Conservation (phyloP, 768 basidiomycete species). For the Dendrothele bispora region DNA sequence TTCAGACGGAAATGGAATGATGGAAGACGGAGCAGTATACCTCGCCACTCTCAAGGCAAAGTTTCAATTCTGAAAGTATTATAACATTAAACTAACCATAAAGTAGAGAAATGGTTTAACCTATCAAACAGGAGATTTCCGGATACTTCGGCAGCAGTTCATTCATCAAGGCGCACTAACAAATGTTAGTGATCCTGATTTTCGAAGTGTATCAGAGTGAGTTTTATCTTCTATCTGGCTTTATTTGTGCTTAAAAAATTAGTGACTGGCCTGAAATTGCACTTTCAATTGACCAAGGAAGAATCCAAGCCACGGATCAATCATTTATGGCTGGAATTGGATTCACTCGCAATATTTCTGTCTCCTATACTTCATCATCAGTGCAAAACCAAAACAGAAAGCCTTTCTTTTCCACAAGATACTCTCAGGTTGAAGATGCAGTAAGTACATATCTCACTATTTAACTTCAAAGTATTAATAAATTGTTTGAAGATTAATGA, state of each 20-base stretch:
- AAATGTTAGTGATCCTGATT: background rate
- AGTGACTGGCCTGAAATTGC: conserved; percentile 45
- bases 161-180: background rate
- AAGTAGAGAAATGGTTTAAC: background rate
- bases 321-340: conserved; percentile 38
- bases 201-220: background rate
- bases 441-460: conserved; percentile 21
- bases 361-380: conserved; percentile 24
- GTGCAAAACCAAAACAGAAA: conserved; percentile 23
- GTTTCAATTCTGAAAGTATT: background rate
- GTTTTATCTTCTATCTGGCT: background rate
- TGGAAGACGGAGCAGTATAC: conserved; percentile 49
- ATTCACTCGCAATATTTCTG: conserved; percentile 32
- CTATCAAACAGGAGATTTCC: conserved; percentile 3
- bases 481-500: too few species aligned
- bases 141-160: background rate
- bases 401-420: conserved; percentile 37
- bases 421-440: conserved; percentile 25
- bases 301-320: conserved; percentile 24
- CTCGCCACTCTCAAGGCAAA: too few species aligned
- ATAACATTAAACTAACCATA: conserved; percentile 17
- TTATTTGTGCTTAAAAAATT: background rate
- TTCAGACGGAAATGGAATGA: conserved; percentile 41
- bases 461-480: background rate
- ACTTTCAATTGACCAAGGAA: conserved; percentile 46